A percentile compares a stretch with the other conserved stretches of the same genome.
These are phyloP conservation scores for Clavaria fumosa DNA, from an alignment of 768 basidiomycete genomes.

Conservation along the genomic window DNA sequence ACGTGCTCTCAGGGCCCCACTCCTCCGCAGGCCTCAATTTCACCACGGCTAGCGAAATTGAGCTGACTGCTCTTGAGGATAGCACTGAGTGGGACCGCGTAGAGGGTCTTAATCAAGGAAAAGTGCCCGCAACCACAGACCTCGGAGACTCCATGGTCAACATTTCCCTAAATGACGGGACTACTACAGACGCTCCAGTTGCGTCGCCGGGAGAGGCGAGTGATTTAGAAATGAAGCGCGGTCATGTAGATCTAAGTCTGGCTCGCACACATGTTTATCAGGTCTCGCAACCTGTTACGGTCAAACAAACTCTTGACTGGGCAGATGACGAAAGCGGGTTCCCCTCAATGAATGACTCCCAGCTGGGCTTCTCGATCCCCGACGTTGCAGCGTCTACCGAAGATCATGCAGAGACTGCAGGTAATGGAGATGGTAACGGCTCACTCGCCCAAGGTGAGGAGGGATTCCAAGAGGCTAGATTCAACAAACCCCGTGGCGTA, in stretches of 20 bases:
- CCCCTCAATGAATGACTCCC: conserved; percentile 62
- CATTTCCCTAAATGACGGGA: too few relatives aligned
- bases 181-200: too few relatives aligned
- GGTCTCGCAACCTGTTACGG: too few relatives aligned
- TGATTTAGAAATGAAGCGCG: too few relatives aligned
- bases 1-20: conserved; percentile 11
- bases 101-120: conserved; percentile 28
- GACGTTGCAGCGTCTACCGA: conserved; percentile 49
- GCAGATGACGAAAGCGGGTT: conserved; percentile 70
- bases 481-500: conserved; percentile 23
- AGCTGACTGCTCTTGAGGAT: conserved; percentile 34
- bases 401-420: conserved; percentile 16
- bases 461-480: conserved; percentile 24
- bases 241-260: too few relatives aligned
- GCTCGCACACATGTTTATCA: too few relatives aligned
- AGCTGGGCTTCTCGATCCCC: conserved; percentile 64
- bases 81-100: conserved; percentile 44
- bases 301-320: conserved; percentile 49
- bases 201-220: too few relatives aligned
- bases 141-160: too few relatives aligned
- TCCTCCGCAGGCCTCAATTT: conserved; percentile 53
- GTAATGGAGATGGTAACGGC: conserved; percentile 35
- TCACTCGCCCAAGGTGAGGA: conserved; percentile 39
- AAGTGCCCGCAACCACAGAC: conserved; percentile 11
- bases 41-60: conserved; percentile 71